phyloP scores from a whole-genome alignment of 331 rosid species.

The Acacia concinna region DNA sequence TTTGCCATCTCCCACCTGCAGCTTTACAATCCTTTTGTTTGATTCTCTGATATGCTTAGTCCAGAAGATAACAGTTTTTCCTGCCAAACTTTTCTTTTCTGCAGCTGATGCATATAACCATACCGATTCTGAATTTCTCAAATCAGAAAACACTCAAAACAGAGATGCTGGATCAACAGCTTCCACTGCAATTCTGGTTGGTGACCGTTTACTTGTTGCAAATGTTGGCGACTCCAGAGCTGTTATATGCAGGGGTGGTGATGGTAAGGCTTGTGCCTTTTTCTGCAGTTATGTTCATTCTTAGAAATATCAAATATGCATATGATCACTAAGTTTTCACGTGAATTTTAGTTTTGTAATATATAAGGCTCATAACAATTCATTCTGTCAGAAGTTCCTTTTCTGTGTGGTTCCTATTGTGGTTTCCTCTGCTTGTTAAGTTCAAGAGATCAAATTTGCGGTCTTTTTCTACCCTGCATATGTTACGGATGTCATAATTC shows the following conservation, averaged over 20 bases:
- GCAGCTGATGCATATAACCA: constrained; percentile 96
- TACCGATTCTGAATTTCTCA: constrained; percentile 91
- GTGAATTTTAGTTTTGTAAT: neutral
- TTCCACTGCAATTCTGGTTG: constrained; percentile 93
- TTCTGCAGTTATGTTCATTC: neutral
- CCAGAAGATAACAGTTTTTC: constrained; percentile 12
- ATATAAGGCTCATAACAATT: neutral
- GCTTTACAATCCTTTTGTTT: neutral
- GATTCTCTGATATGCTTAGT: constrained; percentile 24
- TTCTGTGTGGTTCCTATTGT: constrained; percentile 6
- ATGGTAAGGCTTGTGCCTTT: constrained; percentile 54
- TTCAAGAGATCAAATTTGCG: constrained; percentile 1
- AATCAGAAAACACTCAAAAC: constrained; percentile 86
- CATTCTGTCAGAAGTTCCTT: neutral
- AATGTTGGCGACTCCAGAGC: constrained; percentile 97
- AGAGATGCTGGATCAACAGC: constrained; percentile 99
- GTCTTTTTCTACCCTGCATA: neutral
- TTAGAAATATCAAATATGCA: neutral
- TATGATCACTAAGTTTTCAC: constrained; percentile 6
- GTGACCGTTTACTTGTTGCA: constrained; percentile 95
- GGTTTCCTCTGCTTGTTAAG: neutral
- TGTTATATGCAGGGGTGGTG: constrained; percentile 88
- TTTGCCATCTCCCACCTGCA: constrained; percentile 24
- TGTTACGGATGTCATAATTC: neutral
- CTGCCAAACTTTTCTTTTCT: constrained; percentile 20